phyloP scores from a whole-genome alignment of 192 early-diverging fungal species.

The Lunasporangiospora selenospora region DNA sequence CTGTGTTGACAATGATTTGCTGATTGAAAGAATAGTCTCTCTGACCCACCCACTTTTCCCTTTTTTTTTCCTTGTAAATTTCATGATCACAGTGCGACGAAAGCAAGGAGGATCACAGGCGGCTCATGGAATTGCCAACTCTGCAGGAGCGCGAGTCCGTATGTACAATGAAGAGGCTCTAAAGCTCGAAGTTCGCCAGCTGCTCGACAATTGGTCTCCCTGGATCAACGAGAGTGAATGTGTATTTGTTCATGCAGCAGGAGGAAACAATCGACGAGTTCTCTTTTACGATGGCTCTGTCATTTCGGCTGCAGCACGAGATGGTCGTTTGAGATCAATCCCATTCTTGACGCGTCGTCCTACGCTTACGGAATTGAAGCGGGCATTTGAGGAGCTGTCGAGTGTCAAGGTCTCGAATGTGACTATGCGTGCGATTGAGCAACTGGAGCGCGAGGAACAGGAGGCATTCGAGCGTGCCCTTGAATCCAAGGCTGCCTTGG shows the following conservation, averaged over 20 bases:
- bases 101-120: conserved; percentile 97
- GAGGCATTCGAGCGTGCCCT: conserved; percentile 22
- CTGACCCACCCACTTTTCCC: not conserved
- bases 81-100: conserved; percentile 63
- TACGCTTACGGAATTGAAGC: conserved; percentile 70
- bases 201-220: conserved; percentile 75
- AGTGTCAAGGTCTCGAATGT: conserved; percentile 60
- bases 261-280: conserved; percentile 59
- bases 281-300: conserved; percentile 60
- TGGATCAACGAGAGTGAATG: conserved; percentile 64
- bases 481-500: conserved; percentile 13
- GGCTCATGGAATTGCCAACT: conserved; percentile 80
- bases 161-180: conserved; percentile 90
- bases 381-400: conserved; percentile 69
- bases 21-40: not conserved
- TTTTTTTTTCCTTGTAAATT: conserved; percentile 7
- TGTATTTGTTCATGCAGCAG: conserved; percentile 82
- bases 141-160: conserved; percentile 90
- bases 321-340: conserved; percentile 41
- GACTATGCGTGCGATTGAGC: conserved; percentile 34
- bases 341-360: conserved; percentile 45
- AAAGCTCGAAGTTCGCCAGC: conserved; percentile 76
- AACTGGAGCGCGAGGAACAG: conserved; percentile 31
- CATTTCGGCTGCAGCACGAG: conserved; percentile 16
- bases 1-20: too few relatives aligned